Evolutionary conservation across 1,284 basidiomycete species (phyloP).

Genomic region (Gomphus sp.): DNA sequence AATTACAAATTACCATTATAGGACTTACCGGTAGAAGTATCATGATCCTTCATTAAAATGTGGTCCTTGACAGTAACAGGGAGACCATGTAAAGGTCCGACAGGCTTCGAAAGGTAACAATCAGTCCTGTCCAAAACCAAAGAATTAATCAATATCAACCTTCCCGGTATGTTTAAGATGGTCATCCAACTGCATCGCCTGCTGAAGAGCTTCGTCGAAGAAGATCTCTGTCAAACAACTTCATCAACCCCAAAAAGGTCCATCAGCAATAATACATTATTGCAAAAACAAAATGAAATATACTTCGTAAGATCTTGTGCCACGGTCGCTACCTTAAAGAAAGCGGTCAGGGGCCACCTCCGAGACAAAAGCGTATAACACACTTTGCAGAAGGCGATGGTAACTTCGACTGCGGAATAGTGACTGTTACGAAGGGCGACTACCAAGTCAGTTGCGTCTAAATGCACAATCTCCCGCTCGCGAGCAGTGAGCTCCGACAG

Average conservation of each 20-base stretch:
- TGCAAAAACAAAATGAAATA: not conserved
- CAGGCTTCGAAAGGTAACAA: slow-evolving; percentile 15
- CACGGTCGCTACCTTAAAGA: slow-evolving; percentile 22
- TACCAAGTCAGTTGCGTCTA: slow-evolving; percentile 26
- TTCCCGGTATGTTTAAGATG: slow-evolving; percentile 35
- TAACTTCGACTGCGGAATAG: slow-evolving; percentile 26
- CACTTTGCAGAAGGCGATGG: slow-evolving; percentile 23
- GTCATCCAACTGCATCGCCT: slow-evolving; percentile 43
- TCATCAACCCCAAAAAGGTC: slow-evolving; percentile 13
- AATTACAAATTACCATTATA: not conserved
- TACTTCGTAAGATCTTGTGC: slow-evolving; percentile 23
- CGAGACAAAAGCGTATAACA: not conserved
- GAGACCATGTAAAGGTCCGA: slow-evolving; percentile 53
- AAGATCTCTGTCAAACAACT: slow-evolving; percentile 54
- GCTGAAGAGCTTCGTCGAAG: slow-evolving; percentile 39
- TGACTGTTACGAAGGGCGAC: slow-evolving; percentile 20
- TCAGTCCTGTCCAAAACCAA: not conserved
- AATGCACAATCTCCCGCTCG: slow-evolving; percentile 25
- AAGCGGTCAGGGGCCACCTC: not conserved
- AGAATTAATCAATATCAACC: slow-evolving; percentile 5
- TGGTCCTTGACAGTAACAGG: slow-evolving; percentile 47
- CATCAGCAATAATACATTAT: not conserved
- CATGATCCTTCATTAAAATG: slow-evolving; percentile 26
- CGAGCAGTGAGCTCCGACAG: slow-evolving; percentile 21
- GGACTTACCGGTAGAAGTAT: slow-evolving; percentile 36